Percentiles rank a stretch among this genome's conserved stretches.
Conservation (phyloP, 192 early-diverging fungal genomes). For the Rhizoclosmatium globosum region DNA sequence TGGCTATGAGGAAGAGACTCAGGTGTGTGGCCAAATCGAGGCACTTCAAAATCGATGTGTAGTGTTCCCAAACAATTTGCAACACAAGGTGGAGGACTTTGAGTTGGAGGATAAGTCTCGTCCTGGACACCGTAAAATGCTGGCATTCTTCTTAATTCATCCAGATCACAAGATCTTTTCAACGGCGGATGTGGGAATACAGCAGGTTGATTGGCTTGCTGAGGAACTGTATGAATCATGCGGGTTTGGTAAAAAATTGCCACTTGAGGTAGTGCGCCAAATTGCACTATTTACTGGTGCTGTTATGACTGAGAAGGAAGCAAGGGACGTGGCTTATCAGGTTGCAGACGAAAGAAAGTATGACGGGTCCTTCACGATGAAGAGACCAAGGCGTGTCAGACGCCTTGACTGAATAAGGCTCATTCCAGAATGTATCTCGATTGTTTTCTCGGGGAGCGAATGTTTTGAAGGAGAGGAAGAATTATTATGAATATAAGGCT, state of each 20-base stretch:
- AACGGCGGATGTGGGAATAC: slow-evolving; percentile 11
- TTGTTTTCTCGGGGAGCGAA: no score
- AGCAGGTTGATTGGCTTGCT: slow-evolving; percentile 11
- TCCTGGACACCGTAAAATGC: slow-evolving; percentile 72
- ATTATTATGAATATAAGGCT: background rate
- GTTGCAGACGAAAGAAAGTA: background rate
- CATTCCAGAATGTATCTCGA: no score
- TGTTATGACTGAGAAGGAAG: background rate
- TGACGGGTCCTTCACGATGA: no score
- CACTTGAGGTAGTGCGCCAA: slow-evolving; percentile 6
- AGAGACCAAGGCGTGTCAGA: no score
- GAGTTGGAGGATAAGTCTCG: slow-evolving; percentile 63
- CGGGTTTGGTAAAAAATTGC: slow-evolving; percentile 13
- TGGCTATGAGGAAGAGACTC: slow-evolving; percentile 7
- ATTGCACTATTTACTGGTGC: background rate
- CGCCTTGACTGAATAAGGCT: no score
- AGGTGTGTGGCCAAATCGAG: slow-evolving; percentile 16
- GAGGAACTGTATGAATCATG: background rate
- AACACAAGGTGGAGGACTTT: slow-evolving; percentile 74
- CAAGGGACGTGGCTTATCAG: background rate
- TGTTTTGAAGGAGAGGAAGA: no score
- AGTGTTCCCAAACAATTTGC: slow-evolving; percentile 76
- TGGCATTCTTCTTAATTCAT: slow-evolving; percentile 77
- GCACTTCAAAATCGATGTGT: slow-evolving; percentile 63
- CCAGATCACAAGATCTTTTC: slow-evolving; percentile 45